Evolutionary conservation across 495 filamentous ascomycete species (phyloP).

Genomic region (Trichocladium antarcticum): DNA sequence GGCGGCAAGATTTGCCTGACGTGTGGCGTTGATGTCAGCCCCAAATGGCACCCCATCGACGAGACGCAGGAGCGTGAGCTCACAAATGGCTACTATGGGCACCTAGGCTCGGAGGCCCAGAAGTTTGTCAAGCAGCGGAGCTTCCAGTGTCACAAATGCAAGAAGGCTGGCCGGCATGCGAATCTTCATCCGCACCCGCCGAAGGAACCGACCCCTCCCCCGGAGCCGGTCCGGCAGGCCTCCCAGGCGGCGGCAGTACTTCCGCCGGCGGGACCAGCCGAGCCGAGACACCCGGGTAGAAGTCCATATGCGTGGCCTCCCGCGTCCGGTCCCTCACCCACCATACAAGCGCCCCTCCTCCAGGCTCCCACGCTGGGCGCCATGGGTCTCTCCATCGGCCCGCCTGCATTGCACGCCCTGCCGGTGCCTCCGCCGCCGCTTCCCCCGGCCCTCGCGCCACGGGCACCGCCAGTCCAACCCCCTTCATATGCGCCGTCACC

Average conservation of each 20-base stretch:
- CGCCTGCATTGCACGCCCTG: constrained; percentile 29
- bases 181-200: constrained; percentile 21
- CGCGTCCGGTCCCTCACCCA: constrained; percentile 4
- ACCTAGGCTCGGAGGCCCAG: constrained; percentile 31
- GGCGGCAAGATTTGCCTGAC: constrained; percentile 43
- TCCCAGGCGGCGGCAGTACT: constrained; percentile 32
- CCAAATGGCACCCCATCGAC: constrained; percentile 47
- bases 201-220: constrained; percentile 25
- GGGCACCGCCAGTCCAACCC: constrained; percentile 22
- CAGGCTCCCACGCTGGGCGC: constrained; percentile 32
- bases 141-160: constrained; percentile 48
- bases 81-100: constrained; percentile 33
- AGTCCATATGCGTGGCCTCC: constrained; percentile 16
- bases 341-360: constrained; percentile 11
- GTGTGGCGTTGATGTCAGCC: constrained; percentile 49
- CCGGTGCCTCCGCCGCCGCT: constrained; percentile 18
- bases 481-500: constrained; percentile 19
- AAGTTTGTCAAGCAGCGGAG: constrained; percentile 41
- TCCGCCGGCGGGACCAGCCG: constrained; percentile 36
- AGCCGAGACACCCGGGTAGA: constrained; percentile 14
- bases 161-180: constrained; percentile 33
- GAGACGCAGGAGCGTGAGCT: constrained; percentile 31
- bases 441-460: constrained; percentile 18
- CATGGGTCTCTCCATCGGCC: constrained; percentile 28
- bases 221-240: constrained; percentile 27